Percentiles rank a stretch among this genome's conserved stretches.
Evolutionary conservation across 371 early-diverging fungal species (phyloP).

Genomic region (Syncephalastrum monosporum): DNA sequence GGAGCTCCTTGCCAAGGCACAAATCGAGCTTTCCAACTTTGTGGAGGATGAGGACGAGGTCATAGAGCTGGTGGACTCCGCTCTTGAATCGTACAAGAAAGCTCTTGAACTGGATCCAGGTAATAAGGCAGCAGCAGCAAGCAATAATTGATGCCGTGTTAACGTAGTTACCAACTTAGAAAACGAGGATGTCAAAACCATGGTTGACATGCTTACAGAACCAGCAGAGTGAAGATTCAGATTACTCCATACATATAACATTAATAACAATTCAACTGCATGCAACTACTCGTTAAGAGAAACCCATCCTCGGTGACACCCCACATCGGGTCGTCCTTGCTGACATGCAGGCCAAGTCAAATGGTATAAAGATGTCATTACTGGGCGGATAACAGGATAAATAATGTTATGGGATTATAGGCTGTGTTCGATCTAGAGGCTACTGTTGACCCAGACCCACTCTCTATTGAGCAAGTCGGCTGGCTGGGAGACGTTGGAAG

Average conservation of each 20-base stretch:
- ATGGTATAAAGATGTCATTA: too few species aligned
- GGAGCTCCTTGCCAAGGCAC: constrained; percentile 38
- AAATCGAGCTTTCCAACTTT: constrained; percentile 31
- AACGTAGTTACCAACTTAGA: background rate
- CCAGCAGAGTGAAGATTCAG: too few species aligned
- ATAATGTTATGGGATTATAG: too few species aligned
- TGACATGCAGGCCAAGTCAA: too few species aligned
- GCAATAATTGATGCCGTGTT: background rate
- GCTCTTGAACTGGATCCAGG: constrained; percentile 32
- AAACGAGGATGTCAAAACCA: constrained; percentile 12
- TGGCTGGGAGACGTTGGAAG: background rate
- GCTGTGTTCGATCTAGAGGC: background rate
- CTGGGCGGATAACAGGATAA: background rate
- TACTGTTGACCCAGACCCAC: constrained; percentile 17
- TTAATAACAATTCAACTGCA: too few species aligned
- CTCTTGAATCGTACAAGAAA: constrained; percentile 34
- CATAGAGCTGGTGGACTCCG: constrained; percentile 20
- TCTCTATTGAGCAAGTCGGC: constrained; percentile 8
- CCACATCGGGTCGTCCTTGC: too few species aligned
- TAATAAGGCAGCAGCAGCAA: background rate
- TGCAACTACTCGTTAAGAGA: too few species aligned
- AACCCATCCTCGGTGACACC: too few species aligned
- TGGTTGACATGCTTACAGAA: constrained; percentile 12
- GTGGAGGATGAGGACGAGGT: constrained; percentile 43
- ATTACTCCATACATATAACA: too few species aligned